phyloP scores from a whole-genome alignment of 208 protist genomes.

The Leishmania arabica region DNA sequence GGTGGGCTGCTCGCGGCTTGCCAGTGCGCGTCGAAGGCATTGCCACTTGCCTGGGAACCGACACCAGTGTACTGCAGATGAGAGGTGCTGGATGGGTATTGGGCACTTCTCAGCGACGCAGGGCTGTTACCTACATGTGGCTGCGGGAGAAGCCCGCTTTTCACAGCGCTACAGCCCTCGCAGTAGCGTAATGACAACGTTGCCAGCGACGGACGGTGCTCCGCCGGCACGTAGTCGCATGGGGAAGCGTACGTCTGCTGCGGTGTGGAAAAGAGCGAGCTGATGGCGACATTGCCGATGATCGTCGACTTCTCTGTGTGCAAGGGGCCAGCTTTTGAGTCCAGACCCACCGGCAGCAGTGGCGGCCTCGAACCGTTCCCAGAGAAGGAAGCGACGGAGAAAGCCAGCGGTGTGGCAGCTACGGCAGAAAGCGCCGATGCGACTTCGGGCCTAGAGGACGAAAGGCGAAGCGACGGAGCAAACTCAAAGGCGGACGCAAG shows the following conservation, averaged over 20 bases:
- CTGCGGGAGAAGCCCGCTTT: neutral
- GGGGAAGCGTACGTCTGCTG: slow-evolving; percentile 4
- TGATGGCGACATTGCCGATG: neutral
- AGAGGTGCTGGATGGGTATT: neutral
- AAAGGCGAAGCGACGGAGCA: too few species aligned
- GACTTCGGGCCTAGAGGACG: neutral
- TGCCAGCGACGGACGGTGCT: neutral
- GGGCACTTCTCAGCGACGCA: neutral
- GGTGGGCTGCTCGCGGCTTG: neutral
- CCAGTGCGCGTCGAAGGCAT: neutral
- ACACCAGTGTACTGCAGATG: neutral
- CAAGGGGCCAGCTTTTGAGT: slow-evolving; percentile 5
- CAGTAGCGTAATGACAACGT: neutral
- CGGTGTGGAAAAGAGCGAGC: slow-evolving; percentile 5
- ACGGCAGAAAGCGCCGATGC: neutral
- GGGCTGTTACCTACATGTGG: neutral
- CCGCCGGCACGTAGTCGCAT: neutral
- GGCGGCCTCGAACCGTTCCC: neutral
- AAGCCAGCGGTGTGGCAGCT: neutral
- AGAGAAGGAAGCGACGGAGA: neutral
- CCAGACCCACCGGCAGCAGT: neutral
- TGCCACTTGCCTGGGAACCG: neutral
- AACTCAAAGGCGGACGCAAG: too few species aligned
- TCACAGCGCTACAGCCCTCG: neutral
- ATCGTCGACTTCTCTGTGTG: neutral